A percentile compares a stretch with the other conserved stretches of the same genome.
Evolutionary conservation across 495 filamentous ascomycete genomes (phyloP).

Genomic region (Parachaetomium inaequale): DNA sequence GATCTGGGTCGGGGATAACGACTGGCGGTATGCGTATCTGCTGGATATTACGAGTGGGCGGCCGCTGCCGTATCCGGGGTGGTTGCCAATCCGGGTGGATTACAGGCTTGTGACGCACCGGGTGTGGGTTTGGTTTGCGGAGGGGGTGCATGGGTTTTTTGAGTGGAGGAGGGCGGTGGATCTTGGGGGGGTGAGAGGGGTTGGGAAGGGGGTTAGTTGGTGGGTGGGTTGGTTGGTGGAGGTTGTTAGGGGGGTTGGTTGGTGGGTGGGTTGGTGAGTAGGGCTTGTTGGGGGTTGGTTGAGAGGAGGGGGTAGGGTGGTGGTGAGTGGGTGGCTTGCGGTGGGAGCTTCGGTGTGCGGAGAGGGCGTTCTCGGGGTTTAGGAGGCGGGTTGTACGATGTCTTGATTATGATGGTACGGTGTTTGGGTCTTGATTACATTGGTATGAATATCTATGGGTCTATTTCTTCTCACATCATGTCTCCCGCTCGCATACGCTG

Average conservation of each 20-base stretch:
- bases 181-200: not conserved
- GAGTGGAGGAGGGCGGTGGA: not conserved
- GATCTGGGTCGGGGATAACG: conserved; percentile 22
- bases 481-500: not conserved
- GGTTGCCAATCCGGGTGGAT: conserved; percentile 19
- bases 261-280: not conserved
- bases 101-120: conserved; percentile 16
- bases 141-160: conserved; percentile 2
- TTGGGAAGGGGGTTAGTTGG: not conserved
- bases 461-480: not conserved
- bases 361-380: not conserved
- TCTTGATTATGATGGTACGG: too few relatives aligned
- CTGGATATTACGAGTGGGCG: conserved; percentile 8
- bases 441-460: not conserved
- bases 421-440: not conserved
- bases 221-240: not conserved
- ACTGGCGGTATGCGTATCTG: conserved; percentile 21
- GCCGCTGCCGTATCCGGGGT: conserved; percentile 12
- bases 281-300: not conserved
- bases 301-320: not conserved
- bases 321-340: not conserved
- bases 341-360: not conserved
- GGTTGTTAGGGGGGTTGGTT: not conserved
- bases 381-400: too few relatives aligned
- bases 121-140: not conserved